Evolutionary conservation across 2,329 filamentous ascomycete species (phyloP).

Genomic region (Fusarium multiceps): DNA sequence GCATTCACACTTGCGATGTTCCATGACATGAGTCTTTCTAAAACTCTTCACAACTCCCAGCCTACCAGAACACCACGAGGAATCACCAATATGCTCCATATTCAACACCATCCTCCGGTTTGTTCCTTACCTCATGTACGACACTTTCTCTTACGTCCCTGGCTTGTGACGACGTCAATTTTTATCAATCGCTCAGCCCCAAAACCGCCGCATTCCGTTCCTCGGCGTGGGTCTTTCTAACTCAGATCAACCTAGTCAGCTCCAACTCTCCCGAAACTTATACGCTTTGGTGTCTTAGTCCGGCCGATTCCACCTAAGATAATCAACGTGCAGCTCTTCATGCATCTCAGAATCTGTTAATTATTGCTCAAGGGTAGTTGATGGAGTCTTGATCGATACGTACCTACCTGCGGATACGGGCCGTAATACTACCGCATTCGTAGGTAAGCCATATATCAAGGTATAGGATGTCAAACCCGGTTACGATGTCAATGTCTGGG

Average conservation of each 20-base stretch:
- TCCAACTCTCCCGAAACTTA: conserved; percentile 27
- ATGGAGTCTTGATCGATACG: conserved; percentile 6
- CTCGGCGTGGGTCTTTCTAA: conserved; percentile 45
- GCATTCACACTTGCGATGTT: neutral
- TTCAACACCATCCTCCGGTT: conserved; percentile 30
- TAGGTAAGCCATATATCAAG: neutral
- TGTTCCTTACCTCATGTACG: conserved; percentile 35
- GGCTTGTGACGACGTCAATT: conserved; percentile 35
- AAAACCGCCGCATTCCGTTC: conserved; percentile 35
- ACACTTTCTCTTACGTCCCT: conserved; percentile 13
- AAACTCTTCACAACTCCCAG: neutral
- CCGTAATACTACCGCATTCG: neutral
- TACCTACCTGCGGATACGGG: neutral
- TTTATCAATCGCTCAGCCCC: conserved; percentile 29
- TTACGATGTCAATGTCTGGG: neutral
- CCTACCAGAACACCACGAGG: conserved; percentile 8
- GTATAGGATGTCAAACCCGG: neutral
- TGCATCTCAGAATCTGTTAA: conserved; percentile 39
- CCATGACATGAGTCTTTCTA: neutral
- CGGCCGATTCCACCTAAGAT: conserved; percentile 40
- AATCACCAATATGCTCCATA: conserved; percentile 23
- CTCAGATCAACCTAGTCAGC: conserved; percentile 40
- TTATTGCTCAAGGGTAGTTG: conserved; percentile 20
- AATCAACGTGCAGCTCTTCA: conserved; percentile 45
- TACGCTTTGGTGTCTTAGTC: conserved; percentile 28